These are phyloP conservation scores for Linaria vulgaris DNA, from an alignment of 257 asterid species.

Conservation along the genomic window DNA sequence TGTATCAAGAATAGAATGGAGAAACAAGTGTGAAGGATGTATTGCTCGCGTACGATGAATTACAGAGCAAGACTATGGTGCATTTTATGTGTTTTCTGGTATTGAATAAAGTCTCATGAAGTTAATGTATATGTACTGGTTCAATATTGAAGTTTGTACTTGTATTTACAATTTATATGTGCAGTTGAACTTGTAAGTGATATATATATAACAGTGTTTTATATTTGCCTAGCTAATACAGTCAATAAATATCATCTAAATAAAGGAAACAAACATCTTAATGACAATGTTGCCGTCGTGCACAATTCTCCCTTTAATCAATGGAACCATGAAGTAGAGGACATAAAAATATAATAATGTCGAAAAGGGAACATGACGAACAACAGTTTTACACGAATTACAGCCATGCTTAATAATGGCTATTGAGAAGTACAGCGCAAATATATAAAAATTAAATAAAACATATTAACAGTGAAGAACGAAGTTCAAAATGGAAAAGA, in stretches of 20 bases:
- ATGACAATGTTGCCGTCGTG: no score
- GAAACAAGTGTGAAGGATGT: background rate
- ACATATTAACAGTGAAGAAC: slow-evolving; percentile 10
- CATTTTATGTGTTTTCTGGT: no score
- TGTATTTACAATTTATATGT: background rate
- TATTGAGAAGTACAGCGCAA: slow-evolving; percentile 15
- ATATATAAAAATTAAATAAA: slow-evolving; percentile 8
- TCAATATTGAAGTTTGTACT: no score
- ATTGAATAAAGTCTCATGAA: background rate
- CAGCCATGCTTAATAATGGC: slow-evolving; percentile 12
- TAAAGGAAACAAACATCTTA: no score
- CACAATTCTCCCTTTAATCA: no score
- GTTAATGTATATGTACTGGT: no score
- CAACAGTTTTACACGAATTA: slow-evolving; percentile 15
- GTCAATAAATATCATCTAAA: no score
- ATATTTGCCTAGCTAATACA: no score
- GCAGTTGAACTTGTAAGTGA: background rate
- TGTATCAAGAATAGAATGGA: background rate
- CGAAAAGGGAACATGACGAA: background rate
- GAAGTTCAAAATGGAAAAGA: background rate
- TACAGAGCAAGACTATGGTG: background rate
- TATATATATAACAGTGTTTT: no score
- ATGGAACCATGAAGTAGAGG: no score
- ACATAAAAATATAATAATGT: background rate
- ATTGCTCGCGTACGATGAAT: background rate